A percentile compares a stretch with the other conserved stretches of the same genome.
Evolutionary conservation across 306 rosid genomes (phyloP).

Genomic region (Trifolium dubium): DNA sequence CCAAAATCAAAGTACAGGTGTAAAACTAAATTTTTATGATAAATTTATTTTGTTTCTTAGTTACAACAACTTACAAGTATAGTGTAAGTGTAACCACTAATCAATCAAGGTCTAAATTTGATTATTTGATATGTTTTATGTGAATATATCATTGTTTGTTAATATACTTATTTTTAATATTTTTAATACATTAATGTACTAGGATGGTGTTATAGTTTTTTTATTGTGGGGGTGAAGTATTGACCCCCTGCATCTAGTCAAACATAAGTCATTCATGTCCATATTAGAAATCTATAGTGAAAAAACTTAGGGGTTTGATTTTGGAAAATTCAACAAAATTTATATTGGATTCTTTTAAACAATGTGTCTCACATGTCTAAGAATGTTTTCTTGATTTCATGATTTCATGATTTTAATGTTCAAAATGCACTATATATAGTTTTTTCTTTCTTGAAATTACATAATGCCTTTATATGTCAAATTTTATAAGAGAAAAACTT

Average conservation of each 20-base stretch:
- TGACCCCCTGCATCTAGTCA: constrained; percentile 18
- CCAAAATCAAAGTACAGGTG: background rate
- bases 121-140: background rate
- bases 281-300: background rate
- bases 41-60: background rate
- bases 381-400: background rate
- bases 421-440: too few species aligned
- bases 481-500: too few species aligned
- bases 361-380: background rate
- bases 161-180: background rate
- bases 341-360: background rate
- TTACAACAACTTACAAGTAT: background rate
- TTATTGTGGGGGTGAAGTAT: background rate
- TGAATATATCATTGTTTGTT: background rate
- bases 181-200: background rate
- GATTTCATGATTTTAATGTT: background rate
- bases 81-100: background rate
- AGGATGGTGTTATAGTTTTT: background rate
- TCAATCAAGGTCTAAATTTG: background rate
- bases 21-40: constrained; percentile 1
- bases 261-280: background rate
- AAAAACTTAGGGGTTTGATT: constrained; percentile 4
- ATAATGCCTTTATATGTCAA: background rate
- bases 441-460: background rate
- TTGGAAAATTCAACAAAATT: background rate